These are phyloP conservation scores for Solanum chaucha DNA, from an alignment of 257 asterid species.

Conservation along the genomic window DNA sequence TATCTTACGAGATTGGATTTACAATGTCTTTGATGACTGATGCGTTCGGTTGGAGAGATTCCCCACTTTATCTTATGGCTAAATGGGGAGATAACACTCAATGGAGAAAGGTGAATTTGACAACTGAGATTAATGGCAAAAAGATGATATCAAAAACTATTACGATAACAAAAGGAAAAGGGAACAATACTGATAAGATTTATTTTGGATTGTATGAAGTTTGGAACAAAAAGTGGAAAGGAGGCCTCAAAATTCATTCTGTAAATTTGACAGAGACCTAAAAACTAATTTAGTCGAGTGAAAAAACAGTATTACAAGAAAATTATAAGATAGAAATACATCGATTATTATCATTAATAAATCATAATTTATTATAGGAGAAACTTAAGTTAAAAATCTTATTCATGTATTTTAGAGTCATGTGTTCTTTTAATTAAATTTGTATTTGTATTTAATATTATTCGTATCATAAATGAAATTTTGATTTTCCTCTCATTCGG, in stretches of 20 bases:
- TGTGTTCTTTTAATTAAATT: not conserved
- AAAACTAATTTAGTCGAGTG: not conserved
- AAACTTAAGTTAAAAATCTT: not conserved
- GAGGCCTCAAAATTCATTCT: not conserved
- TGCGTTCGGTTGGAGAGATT: slow-evolving; percentile 19
- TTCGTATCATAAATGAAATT: not conserved
- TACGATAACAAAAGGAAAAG: not conserved
- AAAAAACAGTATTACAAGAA: not conserved
- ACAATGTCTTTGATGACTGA: slow-evolving; percentile 16
- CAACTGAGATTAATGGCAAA: not conserved
- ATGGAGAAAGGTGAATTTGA: not conserved
- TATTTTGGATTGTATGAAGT: not conserved
- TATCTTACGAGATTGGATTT: slow-evolving; percentile 10
- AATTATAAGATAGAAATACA: not conserved
- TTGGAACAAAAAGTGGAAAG: not conserved
- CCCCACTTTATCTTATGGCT: slow-evolving; percentile 10
- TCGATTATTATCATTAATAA: not conserved
- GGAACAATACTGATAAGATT: not conserved
- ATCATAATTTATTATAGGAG: not conserved
- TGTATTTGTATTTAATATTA: not conserved
- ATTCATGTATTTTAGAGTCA: not conserved
- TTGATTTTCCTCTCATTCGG: not conserved
- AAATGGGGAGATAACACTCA: slow-evolving; percentile 14
- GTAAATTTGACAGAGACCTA: not conserved
- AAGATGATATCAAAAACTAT: not conserved